Base-by-base conservation (phyloP, 306 rosid genomes). In the Sicyos edulis region DNA sequence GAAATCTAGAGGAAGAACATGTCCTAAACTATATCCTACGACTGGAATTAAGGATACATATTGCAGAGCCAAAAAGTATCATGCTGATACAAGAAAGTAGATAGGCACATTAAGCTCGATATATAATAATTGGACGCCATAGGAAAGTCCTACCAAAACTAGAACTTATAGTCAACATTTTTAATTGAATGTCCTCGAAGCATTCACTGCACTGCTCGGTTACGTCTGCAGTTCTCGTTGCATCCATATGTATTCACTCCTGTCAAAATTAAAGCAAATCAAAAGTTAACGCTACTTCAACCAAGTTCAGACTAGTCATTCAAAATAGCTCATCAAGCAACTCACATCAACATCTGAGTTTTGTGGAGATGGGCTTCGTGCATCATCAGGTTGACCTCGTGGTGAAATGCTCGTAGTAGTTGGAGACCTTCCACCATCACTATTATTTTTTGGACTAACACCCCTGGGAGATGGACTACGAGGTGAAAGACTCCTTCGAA, bases 341-440 rank as follows among this genome's bases (percentile, higher is more conserved):
- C 95, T 85, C 82, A 92, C 96, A 81, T 87, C 87, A 60, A 82
- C 85, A 76, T 89, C 83, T 16, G 82, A 82, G 76, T 85, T 78
- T 32, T 72, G 71, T 17, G 88, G 91, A 32, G 90, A 89, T 47
- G 82, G 88, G 69, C 89, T 92, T 61, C 73, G 82, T 2, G 89
- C 85, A 74, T 85, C 80, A 74, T 74, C 77, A 74, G 78, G 75
- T 45, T 60, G 91, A 61, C 81, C 82, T 0, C 70, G 75, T 0
- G 91, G 97, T 71, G 92, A 87, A 77, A 82, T 83, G 81, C 95
- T 87, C 59, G 29, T 84, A 26, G 95, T 84, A 12, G 81, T 53
- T 72, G 79, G 86, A 70, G 87, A 85, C 22, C 80, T 73, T 70
- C 83, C 78, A 80, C 80, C 84, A 11, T 70, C 81, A 76, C 96